Percentiles rank a stretch among this genome's conserved stretches.
Conservation (phyloP, 768 basidiomycete species). For the Suillus hirtellus region DNA sequence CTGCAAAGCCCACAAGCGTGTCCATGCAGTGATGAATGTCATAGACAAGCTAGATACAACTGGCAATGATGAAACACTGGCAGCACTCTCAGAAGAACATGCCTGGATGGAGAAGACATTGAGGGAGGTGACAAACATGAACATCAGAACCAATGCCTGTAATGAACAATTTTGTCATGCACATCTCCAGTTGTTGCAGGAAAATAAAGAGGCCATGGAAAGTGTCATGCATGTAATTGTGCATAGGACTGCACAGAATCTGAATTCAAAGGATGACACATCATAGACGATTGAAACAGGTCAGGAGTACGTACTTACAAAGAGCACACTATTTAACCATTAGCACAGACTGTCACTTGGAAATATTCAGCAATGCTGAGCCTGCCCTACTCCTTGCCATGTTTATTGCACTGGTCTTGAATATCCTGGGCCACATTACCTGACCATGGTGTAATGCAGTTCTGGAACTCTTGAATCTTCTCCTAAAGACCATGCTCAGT, state of each 20-base stretch:
- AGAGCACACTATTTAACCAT: neutral
- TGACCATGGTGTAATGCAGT: too few relatives aligned
- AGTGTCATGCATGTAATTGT: neutral
- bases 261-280: neutral
- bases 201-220: neutral
- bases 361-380: neutral
- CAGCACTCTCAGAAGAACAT: neutral
- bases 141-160: neutral
- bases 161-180: neutral
- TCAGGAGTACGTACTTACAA: neutral
- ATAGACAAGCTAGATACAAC: neutral
- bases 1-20: neutral
- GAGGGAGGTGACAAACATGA: neutral
- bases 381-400: neutral
- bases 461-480: too few relatives aligned
- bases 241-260: neutral
- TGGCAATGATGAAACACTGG: neutral
- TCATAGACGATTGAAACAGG: neutral
- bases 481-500: too few relatives aligned
- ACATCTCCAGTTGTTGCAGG: neutral
- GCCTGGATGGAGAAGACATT: slow-evolving; percentile 1
- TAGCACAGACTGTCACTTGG: neutral
- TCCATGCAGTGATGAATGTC: neutral
- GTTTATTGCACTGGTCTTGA: slow-evolving; percentile 1
- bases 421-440: neutral